These are phyloP conservation scores for Fusarium nodosum DNA, from an alignment of 2,329 filamentous ascomycete species.

Conservation along the genomic window DNA sequence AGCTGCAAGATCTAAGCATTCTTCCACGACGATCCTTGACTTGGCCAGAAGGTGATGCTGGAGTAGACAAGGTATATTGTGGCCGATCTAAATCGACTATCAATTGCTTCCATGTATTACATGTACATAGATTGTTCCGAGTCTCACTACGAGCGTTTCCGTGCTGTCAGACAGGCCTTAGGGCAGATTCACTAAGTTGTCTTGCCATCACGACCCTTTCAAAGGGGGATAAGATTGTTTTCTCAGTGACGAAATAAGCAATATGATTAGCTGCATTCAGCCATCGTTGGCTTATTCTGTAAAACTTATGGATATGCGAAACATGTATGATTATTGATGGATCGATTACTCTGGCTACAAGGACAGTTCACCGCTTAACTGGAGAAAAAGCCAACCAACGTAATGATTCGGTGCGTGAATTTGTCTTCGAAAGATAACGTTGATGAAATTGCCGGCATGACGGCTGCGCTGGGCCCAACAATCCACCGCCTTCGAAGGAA, in stretches of 20 bases:
- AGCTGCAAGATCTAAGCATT: no score
- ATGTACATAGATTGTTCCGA: background rate
- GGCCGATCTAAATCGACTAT: background rate
- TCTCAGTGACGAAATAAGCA: background rate
- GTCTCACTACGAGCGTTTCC: background rate
- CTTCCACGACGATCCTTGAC: no score
- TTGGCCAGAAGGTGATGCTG: background rate
- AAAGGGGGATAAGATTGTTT: accelerated
- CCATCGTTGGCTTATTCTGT: background rate
- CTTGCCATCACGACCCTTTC: background rate
- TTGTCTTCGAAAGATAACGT: slow-evolving; percentile 1
- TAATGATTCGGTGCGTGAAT: background rate
- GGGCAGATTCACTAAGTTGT: background rate
- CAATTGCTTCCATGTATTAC: background rate
- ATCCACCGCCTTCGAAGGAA: background rate
- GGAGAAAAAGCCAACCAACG: background rate
- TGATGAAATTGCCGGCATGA: background rate
- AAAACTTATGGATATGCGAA: background rate
- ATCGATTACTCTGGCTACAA: background rate
- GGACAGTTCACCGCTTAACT: background rate
- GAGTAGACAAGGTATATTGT: background rate
- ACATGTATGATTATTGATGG: background rate
- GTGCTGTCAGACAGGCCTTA: background rate
- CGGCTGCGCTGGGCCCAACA: background rate
- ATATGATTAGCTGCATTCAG: background rate